phyloP scores from a whole-genome alignment of 805 yeast species.

The Schwanniomyces polymorphus region DNA sequence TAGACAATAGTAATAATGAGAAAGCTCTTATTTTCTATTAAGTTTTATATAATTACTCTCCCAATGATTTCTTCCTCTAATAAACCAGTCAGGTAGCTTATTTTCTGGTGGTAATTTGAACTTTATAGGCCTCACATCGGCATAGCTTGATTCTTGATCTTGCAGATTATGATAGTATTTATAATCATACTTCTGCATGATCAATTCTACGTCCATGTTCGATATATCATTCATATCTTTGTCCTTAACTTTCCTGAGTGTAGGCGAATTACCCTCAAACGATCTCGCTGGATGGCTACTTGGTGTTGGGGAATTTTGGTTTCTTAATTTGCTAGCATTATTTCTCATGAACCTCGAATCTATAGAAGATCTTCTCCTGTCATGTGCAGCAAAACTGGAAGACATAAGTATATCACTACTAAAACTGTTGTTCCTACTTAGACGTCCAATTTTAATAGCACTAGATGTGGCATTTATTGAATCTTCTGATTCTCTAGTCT shows the following conservation, averaged over 20 bases:
- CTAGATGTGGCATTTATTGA: conserved; percentile 22
- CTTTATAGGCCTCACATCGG: conserved; percentile 39
- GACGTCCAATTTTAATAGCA: conserved; percentile 22
- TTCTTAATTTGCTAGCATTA: conserved; percentile 16
- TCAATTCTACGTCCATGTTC: conserved; percentile 9
- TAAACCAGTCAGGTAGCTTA: conserved; percentile 76
- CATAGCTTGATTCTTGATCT: conserved; percentile 28
- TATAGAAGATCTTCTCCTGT: conserved; percentile 31
- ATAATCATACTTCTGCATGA: conserved; percentile 26
- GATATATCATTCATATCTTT: conserved; percentile 2
- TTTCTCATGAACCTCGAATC: conserved; percentile 29
- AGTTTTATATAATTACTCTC: conserved; percentile 40
- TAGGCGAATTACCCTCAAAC: conserved; percentile 2
- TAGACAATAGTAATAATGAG: background rate
- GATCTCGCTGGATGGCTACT: background rate
- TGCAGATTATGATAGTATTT: conserved; percentile 44
- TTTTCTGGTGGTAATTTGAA: conserved; percentile 61
- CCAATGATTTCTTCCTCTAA: conserved; percentile 64
- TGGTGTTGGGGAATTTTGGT: conserved; percentile 3
- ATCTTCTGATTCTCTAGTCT: conserved; percentile 25
- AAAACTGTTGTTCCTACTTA: conserved; percentile 21
- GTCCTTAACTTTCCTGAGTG: background rate
- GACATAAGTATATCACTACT: conserved; percentile 15
- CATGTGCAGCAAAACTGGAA: conserved; percentile 18
- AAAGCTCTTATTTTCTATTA: conserved; percentile 1